Conservation (phyloP, 202 grass and related monocot species). For the Bolboschoenoplectus hybrid region DNA sequence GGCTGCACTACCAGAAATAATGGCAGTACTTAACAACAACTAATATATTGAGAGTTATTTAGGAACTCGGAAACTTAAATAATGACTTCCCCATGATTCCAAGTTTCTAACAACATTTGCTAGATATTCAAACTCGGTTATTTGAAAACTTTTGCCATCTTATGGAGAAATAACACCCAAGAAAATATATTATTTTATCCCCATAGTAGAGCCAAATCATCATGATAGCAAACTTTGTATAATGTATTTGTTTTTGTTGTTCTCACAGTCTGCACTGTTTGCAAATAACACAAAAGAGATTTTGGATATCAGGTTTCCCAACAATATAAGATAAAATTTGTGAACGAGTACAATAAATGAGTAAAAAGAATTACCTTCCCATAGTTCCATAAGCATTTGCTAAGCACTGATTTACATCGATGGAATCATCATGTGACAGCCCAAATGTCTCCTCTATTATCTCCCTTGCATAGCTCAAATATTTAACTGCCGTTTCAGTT, state of each 20-base stretch:
- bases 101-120: too few relatives aligned
- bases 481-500: constrained; percentile 52
- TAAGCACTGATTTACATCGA: constrained; percentile 59
- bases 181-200: background rate
- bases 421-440: constrained; percentile 65
- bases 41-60: too few relatives aligned
- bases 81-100: too few relatives aligned
- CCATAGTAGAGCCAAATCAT: background rate
- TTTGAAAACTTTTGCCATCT: background rate
- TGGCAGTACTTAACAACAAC: too few relatives aligned
- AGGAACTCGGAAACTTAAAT: too few relatives aligned
- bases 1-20: too few relatives aligned
- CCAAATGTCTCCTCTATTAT: constrained; percentile 68
- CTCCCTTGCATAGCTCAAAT: constrained; percentile 53
- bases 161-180: background rate
- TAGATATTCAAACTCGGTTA: background rate
- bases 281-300: background rate
- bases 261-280: background rate
- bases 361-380: constrained; percentile 55
- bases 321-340: constrained; percentile 19
- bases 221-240: background rate
- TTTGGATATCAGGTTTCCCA: too few relatives aligned
- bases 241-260: background rate
- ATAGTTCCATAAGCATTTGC: constrained; percentile 77
- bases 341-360: background rate